Evolutionary conservation across 768 basidiomycete species (phyloP), one percentile per base, ranked within the genome.

Genomic region (Phylloporus rhodoxanthus): DNA sequence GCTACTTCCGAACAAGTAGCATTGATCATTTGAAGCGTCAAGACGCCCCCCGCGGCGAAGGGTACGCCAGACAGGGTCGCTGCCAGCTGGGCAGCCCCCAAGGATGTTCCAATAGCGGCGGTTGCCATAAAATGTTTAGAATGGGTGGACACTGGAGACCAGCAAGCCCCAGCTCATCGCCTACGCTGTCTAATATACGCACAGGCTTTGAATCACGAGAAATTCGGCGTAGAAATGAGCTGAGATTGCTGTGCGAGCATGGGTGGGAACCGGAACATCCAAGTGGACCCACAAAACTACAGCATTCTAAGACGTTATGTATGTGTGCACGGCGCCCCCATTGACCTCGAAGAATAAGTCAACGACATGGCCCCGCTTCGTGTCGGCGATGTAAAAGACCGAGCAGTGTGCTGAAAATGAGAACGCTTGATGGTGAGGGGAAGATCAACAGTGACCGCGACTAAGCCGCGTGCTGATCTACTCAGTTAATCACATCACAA

Each of bases 31-130:
- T 74, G 67, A 8, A 80, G 54, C 0, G 72, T 52, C 47, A 71
- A 61, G 6, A 73, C 74, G 15, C 71, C 74, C 4, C 74, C 68
- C 0, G 75, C 68, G 23, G 72, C 70, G 38, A 72, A 74, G 5
- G 79, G 79, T 3, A 76, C 65, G 41, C 77, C 76, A 2, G 65
- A 70, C 0, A 74, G 43, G 13, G 73, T 64, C 11, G 72, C 74
- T n/a, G 70, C 75, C 29, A 79, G 52, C 46, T 76, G 72, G 7
- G 76, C 63, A 13, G 56, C 68, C 14, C 63, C 61, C 14, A 70
- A 17, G 2, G 58, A 15, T 0, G 67, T 29, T 10, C 38, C 50
- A 10, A 66, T 43, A 15, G 54, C 3, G 23, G 37, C 26, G 5
- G 56, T 50, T n/a, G 59, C 53, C 59, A 66, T 64, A 11, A 15